Base-by-base conservation (phyloP, 768 basidiomycete genomes). In the Calocybe gangraenosa region DNA sequence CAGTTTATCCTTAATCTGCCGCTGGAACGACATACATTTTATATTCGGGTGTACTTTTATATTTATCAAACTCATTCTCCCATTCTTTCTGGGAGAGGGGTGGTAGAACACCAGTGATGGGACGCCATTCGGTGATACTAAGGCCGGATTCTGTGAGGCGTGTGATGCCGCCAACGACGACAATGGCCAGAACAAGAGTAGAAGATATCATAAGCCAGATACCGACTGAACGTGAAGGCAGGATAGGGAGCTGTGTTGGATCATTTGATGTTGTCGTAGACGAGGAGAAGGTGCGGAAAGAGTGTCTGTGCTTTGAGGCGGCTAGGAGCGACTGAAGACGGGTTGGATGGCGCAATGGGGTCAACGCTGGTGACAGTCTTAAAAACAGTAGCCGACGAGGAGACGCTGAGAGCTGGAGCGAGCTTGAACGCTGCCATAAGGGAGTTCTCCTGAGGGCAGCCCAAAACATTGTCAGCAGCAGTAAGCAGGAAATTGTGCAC, bases 41-140 rank as follows among this genome's bases (percentile, higher is more conserved):
- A 66, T 92, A 98, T 67, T 99, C 96, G 0, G 96, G 96, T 1
- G 94, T 96, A 13, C 75, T 75, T 65, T 84, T 90, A 73, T 99
- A 94, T 68, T 97, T 98, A 28, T 84, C 79, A 61, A 97, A 98
- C 60, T 98, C 95, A 19, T 65, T 70, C 50, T 79, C 71, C 96
- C 96, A 99, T 39, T 89, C 81, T 7, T 69, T 78, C 18, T 73
- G 63, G 1, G 79, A 78, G 30, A 92, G 65, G 0, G 96, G 96
- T 14, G 94, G 94, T 14, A 93, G 60, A 40, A 91, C 70, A 13
- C 96, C 96, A 19, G 90, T 85, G 43, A 98, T 81, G 10, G 95
- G 93, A 41, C 79, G 76, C 96, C 96, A 99, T 74, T 99, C 96
- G 18, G 93, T 96, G 63, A 99, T 99, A 62, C 92, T 94, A 48